Evolutionary conservation across 1,284 basidiomycete species (phyloP).

Genomic region (Baeospora myosura): DNA sequence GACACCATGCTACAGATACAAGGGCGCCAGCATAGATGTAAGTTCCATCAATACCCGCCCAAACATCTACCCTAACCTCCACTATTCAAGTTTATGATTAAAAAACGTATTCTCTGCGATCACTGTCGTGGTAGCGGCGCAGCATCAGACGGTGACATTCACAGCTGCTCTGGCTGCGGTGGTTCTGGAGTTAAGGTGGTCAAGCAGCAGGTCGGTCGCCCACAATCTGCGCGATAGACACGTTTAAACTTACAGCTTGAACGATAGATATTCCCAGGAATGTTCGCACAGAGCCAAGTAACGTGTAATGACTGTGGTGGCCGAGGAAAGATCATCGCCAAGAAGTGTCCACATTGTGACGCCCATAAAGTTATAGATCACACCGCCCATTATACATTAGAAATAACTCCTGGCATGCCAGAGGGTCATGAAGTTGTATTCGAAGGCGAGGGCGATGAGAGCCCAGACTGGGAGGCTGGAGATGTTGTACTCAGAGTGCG

Average conservation of each 20-base stretch:
- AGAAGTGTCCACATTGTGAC: conserved; percentile 74
- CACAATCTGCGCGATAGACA: no score
- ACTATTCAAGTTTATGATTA: conserved; percentile 72
- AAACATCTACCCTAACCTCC: conserved; percentile 2
- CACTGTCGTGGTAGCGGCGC: conserved; percentile 91
- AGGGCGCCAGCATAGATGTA: conserved; percentile 77
- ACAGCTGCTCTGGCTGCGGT: conserved; percentile 71
- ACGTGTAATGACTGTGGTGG: conserved; percentile 79
- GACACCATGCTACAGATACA: conserved; percentile 42
- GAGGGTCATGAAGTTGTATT: conserved; percentile 90
- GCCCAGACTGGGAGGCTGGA: conserved; percentile 86
- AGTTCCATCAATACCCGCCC: conserved; percentile 19
- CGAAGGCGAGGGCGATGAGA: conserved; percentile 90
- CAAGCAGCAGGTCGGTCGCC: conserved; percentile 60
- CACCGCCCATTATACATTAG: conserved; percentile 73
- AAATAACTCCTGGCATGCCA: conserved; percentile 74
- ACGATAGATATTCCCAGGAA: conserved; percentile 81
- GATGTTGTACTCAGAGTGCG: conserved; percentile 82
- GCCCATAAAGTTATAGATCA: conserved; percentile 81
- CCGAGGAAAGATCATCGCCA: conserved; percentile 71
- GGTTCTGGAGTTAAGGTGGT: conserved; percentile 82
- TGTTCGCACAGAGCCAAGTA: conserved; percentile 80
- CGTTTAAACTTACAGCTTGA: conserved; percentile 28
- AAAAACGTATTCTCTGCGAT: conserved; percentile 85
- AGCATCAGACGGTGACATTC: conserved; percentile 79